Percentiles rank a stretch among this genome's conserved stretches.
These are phyloP conservation scores for Phragmites australis DNA, from an alignment of 176 grass and related monocot species.

Conservation along the genomic window DNA sequence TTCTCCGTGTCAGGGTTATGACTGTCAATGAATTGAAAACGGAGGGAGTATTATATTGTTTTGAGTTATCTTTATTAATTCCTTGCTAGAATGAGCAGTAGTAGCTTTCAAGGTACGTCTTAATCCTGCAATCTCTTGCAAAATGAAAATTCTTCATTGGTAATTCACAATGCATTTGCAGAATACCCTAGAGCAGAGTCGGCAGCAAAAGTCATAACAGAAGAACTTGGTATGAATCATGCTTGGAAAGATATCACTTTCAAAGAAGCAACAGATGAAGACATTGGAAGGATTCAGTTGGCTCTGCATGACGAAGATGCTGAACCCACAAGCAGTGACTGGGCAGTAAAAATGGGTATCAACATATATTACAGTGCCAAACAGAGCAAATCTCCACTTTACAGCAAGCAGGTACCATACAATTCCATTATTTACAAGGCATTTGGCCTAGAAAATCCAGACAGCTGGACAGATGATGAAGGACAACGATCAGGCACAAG, in stretches of 20 bases:
- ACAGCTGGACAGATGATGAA: conserved; percentile 40
- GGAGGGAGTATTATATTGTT: no score
- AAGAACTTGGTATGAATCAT: conserved; percentile 73
- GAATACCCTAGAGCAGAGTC: conserved; percentile 85
- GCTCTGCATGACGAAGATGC: conserved; percentile 87
- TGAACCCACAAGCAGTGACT: conserved; percentile 81
- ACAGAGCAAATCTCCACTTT: conserved; percentile 95
- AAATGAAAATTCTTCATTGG: conserved; percentile 30
- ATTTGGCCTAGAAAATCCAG: conserved; percentile 71
- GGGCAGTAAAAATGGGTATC: conserved; percentile 98
- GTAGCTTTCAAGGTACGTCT: not conserved
- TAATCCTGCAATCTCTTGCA: conserved; percentile 31
- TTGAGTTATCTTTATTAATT: not conserved
- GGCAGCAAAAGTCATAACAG: conserved; percentile 73
- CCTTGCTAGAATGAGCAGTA: conserved; percentile 18
- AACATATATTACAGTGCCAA: conserved; percentile 95
- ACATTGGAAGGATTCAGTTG: conserved; percentile 57
- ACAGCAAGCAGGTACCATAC: conserved; percentile 95
- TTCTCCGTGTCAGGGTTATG: no score
- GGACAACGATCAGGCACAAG: conserved; percentile 40
- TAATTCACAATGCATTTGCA: conserved; percentile 54
- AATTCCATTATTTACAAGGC: conserved; percentile 94
- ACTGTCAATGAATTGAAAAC: no score
- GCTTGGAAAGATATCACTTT: conserved; percentile 83
- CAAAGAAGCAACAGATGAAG: conserved; percentile 58